phyloP scores from a whole-genome alignment of 2,329 filamentous ascomycete species.

The Penicillium hordei region DNA sequence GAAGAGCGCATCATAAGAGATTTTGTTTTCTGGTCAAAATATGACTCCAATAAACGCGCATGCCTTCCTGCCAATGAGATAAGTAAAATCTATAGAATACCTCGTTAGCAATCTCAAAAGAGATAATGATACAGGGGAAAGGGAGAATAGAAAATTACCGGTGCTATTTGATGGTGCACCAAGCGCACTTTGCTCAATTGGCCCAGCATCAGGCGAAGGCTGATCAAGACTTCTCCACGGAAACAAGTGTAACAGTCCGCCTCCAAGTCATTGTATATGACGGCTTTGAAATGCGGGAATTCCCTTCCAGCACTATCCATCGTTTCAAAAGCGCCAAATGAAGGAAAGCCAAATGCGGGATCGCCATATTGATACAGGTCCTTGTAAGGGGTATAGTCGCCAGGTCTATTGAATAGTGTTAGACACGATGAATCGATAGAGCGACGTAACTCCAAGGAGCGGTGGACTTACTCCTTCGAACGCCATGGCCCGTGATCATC shows the following conservation, averaged over 20 bases:
- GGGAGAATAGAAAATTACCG: not conserved
- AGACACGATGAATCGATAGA: not conserved
- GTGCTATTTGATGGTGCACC: not conserved
- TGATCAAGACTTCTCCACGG: not conserved
- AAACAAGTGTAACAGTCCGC: not conserved
- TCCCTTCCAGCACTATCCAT: not conserved
- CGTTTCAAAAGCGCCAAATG: not conserved
- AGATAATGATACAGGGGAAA: not conserved
- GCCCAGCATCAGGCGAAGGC: not conserved
- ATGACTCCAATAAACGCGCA: not conserved
- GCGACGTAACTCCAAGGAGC: not conserved
- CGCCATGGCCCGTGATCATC: not conserved
- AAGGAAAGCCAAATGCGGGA: not conserved
- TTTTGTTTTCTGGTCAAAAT: not conserved
- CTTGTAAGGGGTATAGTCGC: not conserved
- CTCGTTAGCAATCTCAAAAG: not conserved
- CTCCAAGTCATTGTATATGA: not conserved
- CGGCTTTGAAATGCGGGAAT: not conserved
- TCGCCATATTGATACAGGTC: fast-evolving
- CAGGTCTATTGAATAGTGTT: not conserved
- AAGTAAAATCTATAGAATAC: not conserved
- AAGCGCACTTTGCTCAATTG: not conserved
- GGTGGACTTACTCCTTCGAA: not conserved
- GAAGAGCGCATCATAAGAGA: not conserved
- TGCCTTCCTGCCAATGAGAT: not conserved